Evolutionary conservation across 2,329 filamentous ascomycete genomes (phyloP).

Genomic region (Meredithiella fracta): DNA sequence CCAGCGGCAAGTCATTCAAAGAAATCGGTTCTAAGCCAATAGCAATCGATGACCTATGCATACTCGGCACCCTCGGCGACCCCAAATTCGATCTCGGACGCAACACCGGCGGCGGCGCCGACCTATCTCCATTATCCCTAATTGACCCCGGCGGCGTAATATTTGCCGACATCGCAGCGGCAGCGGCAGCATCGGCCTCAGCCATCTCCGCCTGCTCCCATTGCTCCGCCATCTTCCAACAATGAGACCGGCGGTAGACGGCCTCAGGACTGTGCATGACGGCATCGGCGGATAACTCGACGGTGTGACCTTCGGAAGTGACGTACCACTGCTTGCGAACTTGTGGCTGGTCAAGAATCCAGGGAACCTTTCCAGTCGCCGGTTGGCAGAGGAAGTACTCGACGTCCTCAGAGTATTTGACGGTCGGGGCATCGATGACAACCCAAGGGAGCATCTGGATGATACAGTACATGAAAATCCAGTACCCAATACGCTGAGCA

Average conservation of each 20-base stretch:
- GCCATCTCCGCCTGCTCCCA: constrained; percentile 28
- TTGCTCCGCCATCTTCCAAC: constrained; percentile 35
- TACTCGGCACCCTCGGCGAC: constrained; percentile 8
- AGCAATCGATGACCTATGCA: constrained; percentile 26
- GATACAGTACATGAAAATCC: constrained; percentile 67
- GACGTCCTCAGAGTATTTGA: constrained; percentile 52
- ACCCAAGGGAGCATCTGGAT: constrained; percentile 64
- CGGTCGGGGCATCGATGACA: constrained; percentile 55
- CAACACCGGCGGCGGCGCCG: constrained; percentile 8
- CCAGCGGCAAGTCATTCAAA: constrained; percentile 10
- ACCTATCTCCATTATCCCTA: not conserved
- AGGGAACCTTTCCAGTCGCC: constrained; percentile 55
- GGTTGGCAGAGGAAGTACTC: constrained; percentile 73
- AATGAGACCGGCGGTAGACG: constrained; percentile 41
- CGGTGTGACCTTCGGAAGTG: constrained; percentile 42
- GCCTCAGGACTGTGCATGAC: constrained; percentile 46
- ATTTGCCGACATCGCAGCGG: constrained; percentile 12
- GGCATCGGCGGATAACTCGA: constrained; percentile 42
- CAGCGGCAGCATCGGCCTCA: constrained; percentile 16
- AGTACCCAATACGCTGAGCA: constrained; percentile 59
- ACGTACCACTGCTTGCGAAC: constrained; percentile 59
- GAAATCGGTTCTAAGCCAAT: constrained; percentile 28
- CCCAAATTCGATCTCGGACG: constrained; percentile 7
- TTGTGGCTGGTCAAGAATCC: constrained; percentile 49
- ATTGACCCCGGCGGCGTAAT: constrained; percentile 12